Conservation (phyloP, 192 early-diverging fungal species). For the Powellomyces hirtus region DNA sequence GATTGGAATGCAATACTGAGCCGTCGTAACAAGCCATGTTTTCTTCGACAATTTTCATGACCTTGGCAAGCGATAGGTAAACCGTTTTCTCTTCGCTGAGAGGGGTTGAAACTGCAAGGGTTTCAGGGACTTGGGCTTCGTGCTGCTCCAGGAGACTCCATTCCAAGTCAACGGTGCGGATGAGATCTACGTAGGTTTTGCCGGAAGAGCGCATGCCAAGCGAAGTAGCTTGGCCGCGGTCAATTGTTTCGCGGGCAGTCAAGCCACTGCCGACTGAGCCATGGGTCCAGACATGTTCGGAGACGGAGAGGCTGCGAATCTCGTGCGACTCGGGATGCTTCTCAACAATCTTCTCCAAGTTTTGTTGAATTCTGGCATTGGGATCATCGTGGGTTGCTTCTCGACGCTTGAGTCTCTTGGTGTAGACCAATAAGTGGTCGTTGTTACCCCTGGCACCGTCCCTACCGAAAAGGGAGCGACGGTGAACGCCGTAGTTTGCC, state of each 20-base stretch:
- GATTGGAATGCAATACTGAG: background rate
- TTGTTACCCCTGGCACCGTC: too few relatives aligned
- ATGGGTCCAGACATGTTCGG: background rate
- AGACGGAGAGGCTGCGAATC: too few relatives aligned
- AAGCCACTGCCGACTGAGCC: background rate
- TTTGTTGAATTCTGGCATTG: background rate
- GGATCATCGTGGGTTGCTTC: background rate
- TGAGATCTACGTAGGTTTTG: background rate
- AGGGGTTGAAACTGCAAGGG: background rate
- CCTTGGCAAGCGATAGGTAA: background rate
- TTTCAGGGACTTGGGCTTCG: background rate
- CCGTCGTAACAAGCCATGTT: constrained; percentile 8
- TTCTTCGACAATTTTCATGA: background rate
- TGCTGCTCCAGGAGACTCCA: background rate
- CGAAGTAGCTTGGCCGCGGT: background rate
- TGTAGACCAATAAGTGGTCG: too few relatives aligned
- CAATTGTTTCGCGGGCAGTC: background rate
- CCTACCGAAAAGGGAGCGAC: background rate
- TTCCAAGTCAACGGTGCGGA: background rate
- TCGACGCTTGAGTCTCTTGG: background rate
- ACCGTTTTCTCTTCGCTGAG: background rate
- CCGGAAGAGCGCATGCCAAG: background rate
- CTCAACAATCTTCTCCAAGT: background rate
- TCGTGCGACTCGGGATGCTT: too few relatives aligned
- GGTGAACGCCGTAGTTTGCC: background rate